Base-by-base conservation (phyloP, 2,329 filamentous ascomycete genomes). In the Ampelomyces quisqualis region DNA sequence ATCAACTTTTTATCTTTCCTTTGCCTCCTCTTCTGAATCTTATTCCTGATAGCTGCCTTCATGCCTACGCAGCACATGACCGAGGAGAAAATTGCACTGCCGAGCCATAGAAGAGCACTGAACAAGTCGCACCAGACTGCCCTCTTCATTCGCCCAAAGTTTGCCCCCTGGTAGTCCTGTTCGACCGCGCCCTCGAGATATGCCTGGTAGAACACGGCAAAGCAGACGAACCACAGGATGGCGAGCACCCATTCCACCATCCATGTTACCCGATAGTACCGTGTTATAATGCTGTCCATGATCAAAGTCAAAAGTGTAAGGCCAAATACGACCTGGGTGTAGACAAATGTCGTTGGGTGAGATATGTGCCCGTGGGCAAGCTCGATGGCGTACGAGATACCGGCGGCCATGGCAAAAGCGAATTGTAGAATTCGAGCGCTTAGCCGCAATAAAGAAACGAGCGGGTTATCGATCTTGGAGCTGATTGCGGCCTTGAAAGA, bases 301-400 rank as follows among this genome's bases (percentile, higher is more conserved):
- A 58, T 23, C 3, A 60, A 33, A 1, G 31, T 33, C 11, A 51
- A 19, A 6, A 60, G 32, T 5, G 55, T 57, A 2, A 50, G 18
- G 0, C 51, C 50, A 15, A 60, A 56, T 1, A 45, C 35, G 2
- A 60, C 49, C 19, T 58, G 49, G 2, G 47, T 35, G 29, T 53
- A 60, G 3, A 58, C 48, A 27, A 61, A 58, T 17, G 37, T 43
- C 10, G 40, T 43, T 14, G 23, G 30, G 6, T 35, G 32, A 3
- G 34, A 24, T 23, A 35, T 34, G 11, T 41, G 44, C 8, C 41
- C 27, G 20, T 42, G 24, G 19, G 43, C 34, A 20, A 60, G 29
- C 27, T 60, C 58, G 21, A 57, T 39, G 24, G 51, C 55, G 38
- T 61, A 58, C 6, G 47, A 57, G 18, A 55, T 56, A 18, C 58